These are phyloP conservation scores for Carex littledalei DNA, from an alignment of 176 grass and related monocot species.

Conservation along the genomic window DNA sequence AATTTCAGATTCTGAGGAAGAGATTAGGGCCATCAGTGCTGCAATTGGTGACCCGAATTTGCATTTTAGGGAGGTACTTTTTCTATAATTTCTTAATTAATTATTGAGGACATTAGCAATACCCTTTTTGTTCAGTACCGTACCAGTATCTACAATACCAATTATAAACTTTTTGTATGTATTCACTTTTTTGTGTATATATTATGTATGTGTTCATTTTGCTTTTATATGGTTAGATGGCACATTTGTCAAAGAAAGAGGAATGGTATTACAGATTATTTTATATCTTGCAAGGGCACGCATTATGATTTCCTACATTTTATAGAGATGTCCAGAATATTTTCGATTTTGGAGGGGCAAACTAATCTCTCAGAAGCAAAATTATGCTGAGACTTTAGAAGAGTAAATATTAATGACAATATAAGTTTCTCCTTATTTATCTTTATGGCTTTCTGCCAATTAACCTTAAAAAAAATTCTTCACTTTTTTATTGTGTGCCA, in stretches of 20 bases:
- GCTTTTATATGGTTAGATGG: neutral
- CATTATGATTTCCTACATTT: no score
- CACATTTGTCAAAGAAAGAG: no score
- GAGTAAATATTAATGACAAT: neutral
- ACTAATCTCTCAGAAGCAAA: neutral
- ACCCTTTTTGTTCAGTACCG: neutral
- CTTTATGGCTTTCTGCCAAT: neutral
- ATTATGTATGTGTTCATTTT: neutral
- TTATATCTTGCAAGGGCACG: no score
- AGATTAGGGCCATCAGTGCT: constrained; percentile 56
- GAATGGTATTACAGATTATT: no score
- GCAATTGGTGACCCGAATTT: constrained; percentile 52
- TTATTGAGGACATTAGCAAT: neutral
- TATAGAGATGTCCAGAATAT: no score
- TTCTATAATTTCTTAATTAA: neutral
- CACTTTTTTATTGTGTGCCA: constrained; percentile 9
- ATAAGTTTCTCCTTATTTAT: neutral
- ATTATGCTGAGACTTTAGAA: neutral
- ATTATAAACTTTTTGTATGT: neutral
- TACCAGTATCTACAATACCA: neutral
- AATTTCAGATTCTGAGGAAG: constrained; percentile 47
- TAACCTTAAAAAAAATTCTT: neutral
- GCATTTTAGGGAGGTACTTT: constrained; percentile 25
- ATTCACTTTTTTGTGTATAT: neutral
- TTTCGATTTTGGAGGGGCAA: no score